These are phyloP conservation scores for Cubamyces lactineus DNA, from an alignment of 768 basidiomycete species.

Conservation along the genomic window DNA sequence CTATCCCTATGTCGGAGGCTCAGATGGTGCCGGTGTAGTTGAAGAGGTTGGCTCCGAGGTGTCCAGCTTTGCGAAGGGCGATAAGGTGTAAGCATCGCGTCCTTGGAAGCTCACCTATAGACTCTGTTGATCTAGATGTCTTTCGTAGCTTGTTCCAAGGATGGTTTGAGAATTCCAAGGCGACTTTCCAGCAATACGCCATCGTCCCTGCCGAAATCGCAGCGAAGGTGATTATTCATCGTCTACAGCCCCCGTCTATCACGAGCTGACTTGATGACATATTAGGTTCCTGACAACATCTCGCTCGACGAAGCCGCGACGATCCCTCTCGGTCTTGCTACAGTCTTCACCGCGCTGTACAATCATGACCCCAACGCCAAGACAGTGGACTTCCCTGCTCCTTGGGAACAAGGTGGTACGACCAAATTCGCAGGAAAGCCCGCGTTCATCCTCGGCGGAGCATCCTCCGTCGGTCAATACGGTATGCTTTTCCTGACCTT, in stretches of 20 bases:
- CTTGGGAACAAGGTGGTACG: slow-evolving; percentile 31
- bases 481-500: slow-evolving; percentile 21
- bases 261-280: background rate
- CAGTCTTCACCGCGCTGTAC: slow-evolving; percentile 44
- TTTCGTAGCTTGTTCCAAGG: slow-evolving; percentile 29
- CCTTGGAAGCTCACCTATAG: background rate
- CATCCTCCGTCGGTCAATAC: slow-evolving; percentile 35
- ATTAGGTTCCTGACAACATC: slow-evolving; percentile 42
- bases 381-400: slow-evolving; percentile 17
- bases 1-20: slow-evolving; percentile 31
- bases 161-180: slow-evolving; percentile 18
- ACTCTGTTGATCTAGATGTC: too few species aligned
- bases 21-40: slow-evolving; percentile 25
- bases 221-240: slow-evolving; percentile 26
- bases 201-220: slow-evolving; percentile 32
- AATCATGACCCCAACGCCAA: slow-evolving; percentile 12
- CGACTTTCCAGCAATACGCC: slow-evolving; percentile 35
- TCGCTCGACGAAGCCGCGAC: slow-evolving; percentile 46
- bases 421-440: slow-evolving; percentile 30
- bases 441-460: slow-evolving; percentile 33
- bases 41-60: slow-evolving; percentile 41
- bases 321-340: slow-evolving; percentile 43
- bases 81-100: slow-evolving; percentile 34
- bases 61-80: slow-evolving; percentile 37
- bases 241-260: background rate